Evolutionary conservation across 768 basidiomycete species (phyloP).

Genomic region (Suillus cothurnatus): DNA sequence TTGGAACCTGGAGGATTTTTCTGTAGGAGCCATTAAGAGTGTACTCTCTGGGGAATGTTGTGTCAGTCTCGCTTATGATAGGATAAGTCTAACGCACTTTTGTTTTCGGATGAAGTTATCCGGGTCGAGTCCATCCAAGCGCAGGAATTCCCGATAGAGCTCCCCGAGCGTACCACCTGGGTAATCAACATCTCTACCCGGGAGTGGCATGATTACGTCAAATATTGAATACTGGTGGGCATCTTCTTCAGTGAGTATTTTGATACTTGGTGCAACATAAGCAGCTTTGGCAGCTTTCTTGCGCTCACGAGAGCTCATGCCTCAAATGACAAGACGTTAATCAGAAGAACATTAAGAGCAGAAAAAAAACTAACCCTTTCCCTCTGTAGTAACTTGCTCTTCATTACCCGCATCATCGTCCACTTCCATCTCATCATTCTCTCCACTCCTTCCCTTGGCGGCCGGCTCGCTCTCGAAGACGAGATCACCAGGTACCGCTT

Average conservation of each 20-base stretch:
- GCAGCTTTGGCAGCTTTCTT: conserved; percentile 26
- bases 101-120: conserved; percentile 89
- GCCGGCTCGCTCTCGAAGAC: conserved; percentile 60
- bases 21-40: conserved; percentile 93
- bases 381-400: conserved; percentile 36
- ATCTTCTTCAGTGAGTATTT: conserved; percentile 77
- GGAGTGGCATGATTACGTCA: conserved; percentile 97
- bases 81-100: conserved; percentile 53
- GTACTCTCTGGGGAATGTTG: conserved; percentile 66
- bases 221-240: conserved; percentile 83
- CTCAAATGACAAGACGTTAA: conserved; percentile 21
- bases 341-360: neutral
- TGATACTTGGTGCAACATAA: conserved; percentile 62
- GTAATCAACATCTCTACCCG: conserved; percentile 92
- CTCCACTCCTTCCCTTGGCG: conserved; percentile 14
- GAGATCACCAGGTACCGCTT: conserved; percentile 86
- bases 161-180: conserved; percentile 89
- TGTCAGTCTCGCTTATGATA: conserved; percentile 12
- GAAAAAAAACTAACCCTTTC: conserved; percentile 30
- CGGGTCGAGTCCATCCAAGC: conserved; percentile 86
- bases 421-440: conserved; percentile 24
- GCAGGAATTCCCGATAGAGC: conserved; percentile 79
- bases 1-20: conserved; percentile 85
- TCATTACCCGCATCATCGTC: conserved; percentile 36
- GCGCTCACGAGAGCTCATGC: conserved; percentile 15